phyloP scores from a whole-genome alignment of 805 yeast genomes.

The Yarrowia divulgata region DNA sequence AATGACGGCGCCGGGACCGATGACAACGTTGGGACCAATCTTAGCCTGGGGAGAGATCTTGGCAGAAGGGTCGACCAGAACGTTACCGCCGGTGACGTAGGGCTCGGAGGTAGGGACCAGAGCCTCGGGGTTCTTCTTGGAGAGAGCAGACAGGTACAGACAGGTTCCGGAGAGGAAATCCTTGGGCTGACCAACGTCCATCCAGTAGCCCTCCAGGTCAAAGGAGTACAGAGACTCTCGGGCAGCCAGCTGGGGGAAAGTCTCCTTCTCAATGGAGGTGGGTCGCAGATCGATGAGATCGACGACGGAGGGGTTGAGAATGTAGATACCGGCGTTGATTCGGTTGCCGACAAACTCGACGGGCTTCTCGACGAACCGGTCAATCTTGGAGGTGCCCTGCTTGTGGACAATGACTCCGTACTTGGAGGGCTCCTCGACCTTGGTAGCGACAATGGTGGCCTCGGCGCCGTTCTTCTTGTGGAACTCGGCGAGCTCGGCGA shows the following conservation, averaged over 20 bases:
- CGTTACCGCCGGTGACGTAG: conserved; percentile 89
- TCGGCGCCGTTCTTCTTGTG: conserved; percentile 96
- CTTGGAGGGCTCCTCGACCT: conserved; percentile 99
- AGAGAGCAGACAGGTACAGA: conserved; percentile 83
- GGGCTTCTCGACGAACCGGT: conserved; percentile 99
- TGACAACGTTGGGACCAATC: conserved; percentile 97
- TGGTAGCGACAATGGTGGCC: conserved; percentile 98
- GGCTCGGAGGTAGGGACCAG: conserved; percentile 68
- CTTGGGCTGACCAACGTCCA: conserved; percentile 99
- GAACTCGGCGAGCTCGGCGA: conserved; percentile 87
- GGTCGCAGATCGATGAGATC: conserved; percentile 98
- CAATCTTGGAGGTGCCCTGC: conserved; percentile 92
- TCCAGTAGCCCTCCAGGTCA: conserved; percentile 99
- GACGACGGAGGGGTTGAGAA: conserved; percentile 95
- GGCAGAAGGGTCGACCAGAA: conserved; percentile 93
- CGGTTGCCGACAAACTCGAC: conserved; percentile 99
- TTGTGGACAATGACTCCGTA: conserved; percentile 99
- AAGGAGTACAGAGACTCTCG: conserved; percentile 88
- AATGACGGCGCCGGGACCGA: conserved; percentile 93
- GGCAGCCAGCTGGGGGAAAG: conserved; percentile 96
- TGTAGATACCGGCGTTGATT: conserved; percentile 98
- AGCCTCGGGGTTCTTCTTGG: conserved; percentile 76
- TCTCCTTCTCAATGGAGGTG: conserved; percentile 99
- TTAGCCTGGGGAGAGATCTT: conserved; percentile 90
- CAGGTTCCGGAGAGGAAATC: conserved; percentile 97